Evolutionary conservation across 2,329 filamentous ascomycete genomes (phyloP).

Genomic region (Fusarium sacchari): DNA sequence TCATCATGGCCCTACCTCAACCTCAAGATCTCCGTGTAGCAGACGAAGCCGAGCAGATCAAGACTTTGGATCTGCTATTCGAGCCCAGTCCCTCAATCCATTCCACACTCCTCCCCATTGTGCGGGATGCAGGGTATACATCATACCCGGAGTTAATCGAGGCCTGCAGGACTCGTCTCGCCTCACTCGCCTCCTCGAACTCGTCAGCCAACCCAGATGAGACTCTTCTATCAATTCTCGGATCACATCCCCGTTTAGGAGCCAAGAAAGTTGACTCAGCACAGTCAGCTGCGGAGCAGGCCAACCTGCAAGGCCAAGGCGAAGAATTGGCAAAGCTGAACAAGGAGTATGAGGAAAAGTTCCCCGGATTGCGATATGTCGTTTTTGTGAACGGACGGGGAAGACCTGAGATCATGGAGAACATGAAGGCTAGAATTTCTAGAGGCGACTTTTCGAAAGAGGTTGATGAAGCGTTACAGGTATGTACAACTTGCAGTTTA

Average conservation of each 20-base stretch:
- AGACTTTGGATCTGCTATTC: conserved; percentile 81
- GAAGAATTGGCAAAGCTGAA: conserved; percentile 76
- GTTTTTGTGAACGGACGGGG: conserved; percentile 89
- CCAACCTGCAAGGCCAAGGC: conserved; percentile 71
- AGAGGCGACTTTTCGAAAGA: conserved; percentile 73
- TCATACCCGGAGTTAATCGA: conserved; percentile 77
- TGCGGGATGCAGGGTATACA: conserved; percentile 65
- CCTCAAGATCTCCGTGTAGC: conserved; percentile 66
- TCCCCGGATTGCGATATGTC: conserved; percentile 87
- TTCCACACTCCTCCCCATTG: conserved; percentile 72
- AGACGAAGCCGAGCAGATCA: conserved; percentile 63
- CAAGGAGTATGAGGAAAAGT: conserved; percentile 79
- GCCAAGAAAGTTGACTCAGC: conserved; percentile 84
- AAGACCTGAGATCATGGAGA: conserved; percentile 78
- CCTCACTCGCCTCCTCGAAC: conserved; percentile 64
- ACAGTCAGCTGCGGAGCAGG: conserved; percentile 84
- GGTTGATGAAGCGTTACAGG: conserved; percentile 78
- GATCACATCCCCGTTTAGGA: conserved; percentile 85
- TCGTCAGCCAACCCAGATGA: conserved; percentile 55
- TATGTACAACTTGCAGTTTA: conserved; percentile 51
- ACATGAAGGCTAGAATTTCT: conserved; percentile 81
- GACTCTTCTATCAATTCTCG: conserved; percentile 77
- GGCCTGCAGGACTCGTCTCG: conserved; percentile 71
- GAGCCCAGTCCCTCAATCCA: conserved; percentile 83
- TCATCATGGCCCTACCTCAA: conserved; percentile 60